Evolutionary conservation across 2,329 filamentous ascomycete genomes (phyloP).

Genomic region (Neonectria ditissima): DNA sequence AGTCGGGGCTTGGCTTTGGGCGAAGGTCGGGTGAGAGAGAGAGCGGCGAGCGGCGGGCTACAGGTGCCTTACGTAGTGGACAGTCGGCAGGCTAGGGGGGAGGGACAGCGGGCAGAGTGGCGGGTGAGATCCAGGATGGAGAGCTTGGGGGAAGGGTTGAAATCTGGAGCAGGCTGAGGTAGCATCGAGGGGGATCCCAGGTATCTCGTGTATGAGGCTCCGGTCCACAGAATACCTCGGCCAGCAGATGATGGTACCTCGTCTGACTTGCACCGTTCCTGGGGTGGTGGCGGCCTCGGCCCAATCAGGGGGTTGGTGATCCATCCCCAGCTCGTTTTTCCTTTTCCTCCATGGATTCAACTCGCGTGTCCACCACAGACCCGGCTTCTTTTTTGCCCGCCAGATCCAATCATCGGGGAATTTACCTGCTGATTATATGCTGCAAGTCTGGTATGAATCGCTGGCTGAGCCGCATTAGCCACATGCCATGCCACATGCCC

Average conservation of each 20-base stretch:
- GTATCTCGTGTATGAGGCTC: neutral
- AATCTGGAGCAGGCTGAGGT: slow-evolving; percentile 11
- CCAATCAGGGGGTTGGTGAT: slow-evolving; percentile 33
- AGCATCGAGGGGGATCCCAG: slow-evolving; percentile 20
- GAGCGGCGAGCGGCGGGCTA: slow-evolving; percentile 20
- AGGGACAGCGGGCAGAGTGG: no score
- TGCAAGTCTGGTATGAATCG: neutral
- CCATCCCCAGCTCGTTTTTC: slow-evolving; percentile 26
- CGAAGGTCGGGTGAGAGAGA: slow-evolving; percentile 24
- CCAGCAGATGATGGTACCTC: slow-evolving; percentile 15
- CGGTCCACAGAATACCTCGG: slow-evolving; percentile 5
- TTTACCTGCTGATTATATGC: neutral
- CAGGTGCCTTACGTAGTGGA: slow-evolving; percentile 2
- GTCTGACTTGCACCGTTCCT: slow-evolving; percentile 11
- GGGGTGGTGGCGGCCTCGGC: slow-evolving; percentile 16
- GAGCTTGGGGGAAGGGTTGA: no score
- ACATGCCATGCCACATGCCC: neutral
- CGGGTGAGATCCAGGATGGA: no score
- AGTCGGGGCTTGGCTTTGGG: slow-evolving; percentile 29
- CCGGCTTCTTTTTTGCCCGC: neutral
- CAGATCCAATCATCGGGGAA: neutral
- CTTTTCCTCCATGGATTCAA: slow-evolving; percentile 23
- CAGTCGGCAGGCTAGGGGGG: neutral
- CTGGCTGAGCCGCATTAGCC: neutral
- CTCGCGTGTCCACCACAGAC: slow-evolving; percentile 23